phyloP scores from a whole-genome alignment of 345 rosid species.

The Citrus cavaleriei region DNA sequence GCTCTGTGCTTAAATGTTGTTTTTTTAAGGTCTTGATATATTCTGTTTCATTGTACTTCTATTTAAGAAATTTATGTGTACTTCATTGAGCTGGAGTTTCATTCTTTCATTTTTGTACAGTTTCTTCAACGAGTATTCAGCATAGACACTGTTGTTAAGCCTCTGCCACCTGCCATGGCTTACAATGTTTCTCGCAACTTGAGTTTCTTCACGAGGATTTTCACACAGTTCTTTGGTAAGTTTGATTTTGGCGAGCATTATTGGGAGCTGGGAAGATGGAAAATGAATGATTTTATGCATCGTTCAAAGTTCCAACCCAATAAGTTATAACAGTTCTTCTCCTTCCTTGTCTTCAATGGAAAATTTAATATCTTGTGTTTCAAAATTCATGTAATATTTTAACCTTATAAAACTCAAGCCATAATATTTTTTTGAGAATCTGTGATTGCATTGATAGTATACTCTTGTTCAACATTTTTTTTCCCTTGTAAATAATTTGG shows the following conservation, averaged over 20 bases:
- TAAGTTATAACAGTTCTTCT: neutral
- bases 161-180: constrained; percentile 91
- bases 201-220: constrained; percentile 93
- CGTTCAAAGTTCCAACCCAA: neutral
- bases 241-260: neutral
- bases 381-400: neutral
- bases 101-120: constrained; percentile 34
- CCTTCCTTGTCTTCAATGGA: neutral
- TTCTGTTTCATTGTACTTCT: neutral
- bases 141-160: constrained; percentile 91
- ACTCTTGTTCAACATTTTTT: neutral
- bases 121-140: constrained; percentile 87
- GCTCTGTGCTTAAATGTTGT: neutral
- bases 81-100: neutral
- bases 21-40: neutral
- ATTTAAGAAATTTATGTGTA: neutral
- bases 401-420: neutral
- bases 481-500: neutral
- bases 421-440: neutral
- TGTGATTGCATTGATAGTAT: neutral
- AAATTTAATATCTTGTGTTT: neutral
- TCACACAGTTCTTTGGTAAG: constrained; percentile 97
- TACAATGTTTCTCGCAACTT: constrained; percentile 86
- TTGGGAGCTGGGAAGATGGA: neutral
- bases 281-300: neutral